Base-by-base conservation (phyloP, 495 filamentous ascomycete species). In the Rhizodiscina lignyota region DNA sequence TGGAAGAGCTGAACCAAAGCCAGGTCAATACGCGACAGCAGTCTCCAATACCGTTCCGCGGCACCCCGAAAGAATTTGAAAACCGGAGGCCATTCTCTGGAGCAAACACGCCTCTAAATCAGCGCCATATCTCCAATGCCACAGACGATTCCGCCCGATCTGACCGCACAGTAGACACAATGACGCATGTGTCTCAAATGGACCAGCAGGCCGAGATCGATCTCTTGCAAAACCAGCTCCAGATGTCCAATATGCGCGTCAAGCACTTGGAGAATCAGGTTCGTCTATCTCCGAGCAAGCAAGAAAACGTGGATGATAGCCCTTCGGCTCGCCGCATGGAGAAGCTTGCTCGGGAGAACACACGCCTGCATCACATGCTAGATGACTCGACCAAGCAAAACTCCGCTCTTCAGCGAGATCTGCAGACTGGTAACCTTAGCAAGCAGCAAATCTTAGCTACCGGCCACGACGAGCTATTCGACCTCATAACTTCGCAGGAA, bases 331-430 rank as follows among this genome's bases (percentile, higher is more conserved):
- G 78, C 37, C 78, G 89, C 0, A 74, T 94, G 45, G 78, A 92
- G 44, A 89, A 93, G 52, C 64, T 97, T 11, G 87, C 96, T 52
- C 77, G 84, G 40, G 89, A 80, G 41, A 97, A 97, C 56, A 83
- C 67, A 52, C 72, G 87, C 36, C 68, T 97, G 12, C 87, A 97
- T 45, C 85, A 94, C 41, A 79, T 91, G 64, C 76, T 97, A 4
- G 89, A 97, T 52, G 83, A 94, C 50, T 94, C 89, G 2, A 64
- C 81, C 5, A 85, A 86, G 64, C 93, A 93, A 57, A 79, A 94
- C 16, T 93, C 89, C 4, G 70, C 79, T 1, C 59, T 97, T 18
- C 89, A 96, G 55, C 82, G 81, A 48, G 81, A 74, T 26, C 74
- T 96, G 34, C 79, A 73, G 27, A 79, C 74, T 19, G 91, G 89